Percentiles rank a stretch among this genome's conserved stretches.
These are phyloP conservation scores for Hypoxylon sp. DNA, from an alignment of 2,329 filamentous ascomycete species.

Conservation along the genomic window DNA sequence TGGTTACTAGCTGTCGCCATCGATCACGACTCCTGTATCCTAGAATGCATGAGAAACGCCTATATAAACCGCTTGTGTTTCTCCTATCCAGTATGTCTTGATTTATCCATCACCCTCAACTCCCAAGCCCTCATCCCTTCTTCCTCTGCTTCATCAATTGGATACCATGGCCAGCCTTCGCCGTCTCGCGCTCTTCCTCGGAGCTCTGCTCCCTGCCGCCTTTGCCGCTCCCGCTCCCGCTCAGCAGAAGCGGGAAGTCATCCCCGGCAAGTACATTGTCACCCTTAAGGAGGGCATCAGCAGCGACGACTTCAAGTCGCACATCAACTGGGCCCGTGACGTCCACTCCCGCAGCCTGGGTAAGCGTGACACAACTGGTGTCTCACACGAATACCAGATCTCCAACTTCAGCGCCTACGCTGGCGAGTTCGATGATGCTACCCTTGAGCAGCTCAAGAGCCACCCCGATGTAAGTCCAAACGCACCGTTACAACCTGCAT, in stretches of 20 bases:
- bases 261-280: constrained; percentile 47
- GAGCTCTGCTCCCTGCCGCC: constrained; percentile 44
- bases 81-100: constrained; percentile 7
- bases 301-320: constrained; percentile 45
- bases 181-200: constrained; percentile 43
- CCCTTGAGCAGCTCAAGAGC: constrained; percentile 50
- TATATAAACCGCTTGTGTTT: constrained; percentile 29
- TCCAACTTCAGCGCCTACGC: constrained; percentile 53
- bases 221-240: constrained; percentile 41
- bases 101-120: constrained; percentile 8
- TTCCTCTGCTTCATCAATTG: not conserved
- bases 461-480: constrained; percentile 45
- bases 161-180: constrained; percentile 43
- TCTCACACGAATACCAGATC: constrained; percentile 55
- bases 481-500: not conserved
- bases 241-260: constrained; percentile 39
- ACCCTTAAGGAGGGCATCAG: constrained; percentile 45
- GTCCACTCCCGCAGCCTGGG: constrained; percentile 50
- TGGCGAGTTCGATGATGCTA: constrained; percentile 55
- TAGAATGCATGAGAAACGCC: constrained; percentile 1
- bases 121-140: constrained; percentile 9
- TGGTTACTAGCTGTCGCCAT: constrained; percentile 21
- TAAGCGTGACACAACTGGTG: constrained; percentile 47
- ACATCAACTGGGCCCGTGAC: constrained; percentile 48
- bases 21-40: not conserved